Evolutionary conservation across 345 rosid genomes (phyloP), one percentile per base, ranked within the genome.

Genomic region (Gossypium herbaceum): DNA sequence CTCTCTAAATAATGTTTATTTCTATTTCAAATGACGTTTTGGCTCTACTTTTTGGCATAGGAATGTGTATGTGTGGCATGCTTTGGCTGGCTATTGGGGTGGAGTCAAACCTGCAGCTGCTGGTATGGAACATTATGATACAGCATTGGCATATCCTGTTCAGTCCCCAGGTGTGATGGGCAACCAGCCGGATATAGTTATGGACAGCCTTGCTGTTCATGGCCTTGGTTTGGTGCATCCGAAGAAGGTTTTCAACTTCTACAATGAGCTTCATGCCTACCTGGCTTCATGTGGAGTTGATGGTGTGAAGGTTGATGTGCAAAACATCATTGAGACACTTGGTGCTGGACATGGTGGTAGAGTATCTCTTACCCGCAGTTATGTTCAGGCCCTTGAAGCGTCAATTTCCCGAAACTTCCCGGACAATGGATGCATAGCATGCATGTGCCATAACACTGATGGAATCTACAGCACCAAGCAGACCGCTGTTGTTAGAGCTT

Each of bases 71-170:
- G 97, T 85, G 16, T 95, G 98, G 99, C 99, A 95, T 82, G 99
- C 99, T 75, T 86, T 95, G 79, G 94, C 96, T 76, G 97, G 97
- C 58, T 95, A 95, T 78, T 95, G 99, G 99, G 99, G 99, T 11
- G 99, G 99, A 73, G 97, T 95, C 45, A 90, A 93, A 78, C 99
- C 99, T 2, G 91, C 96, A 22, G 96, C 94, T 25, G 74, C 89
- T 54, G 99, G 97, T 58, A 93, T 95, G 97, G 98, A 95, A 84
- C 94, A 95, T 79, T 95, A 93, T 50, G 99, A 90, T 71, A 85
- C 92, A 77, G 88, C 93, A 68, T 75, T 95, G 45, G 98, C 97
- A 34, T 95, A 93, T 79, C 99, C 99, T 29, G 79, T 91, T 72
- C 92, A 87, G 76, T 93, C 97, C 16, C 97, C 92, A 29, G 98